phyloP scores from a whole-genome alignment of 768 basidiomycete genomes.

The Gloeostereum incarnatum region DNA sequence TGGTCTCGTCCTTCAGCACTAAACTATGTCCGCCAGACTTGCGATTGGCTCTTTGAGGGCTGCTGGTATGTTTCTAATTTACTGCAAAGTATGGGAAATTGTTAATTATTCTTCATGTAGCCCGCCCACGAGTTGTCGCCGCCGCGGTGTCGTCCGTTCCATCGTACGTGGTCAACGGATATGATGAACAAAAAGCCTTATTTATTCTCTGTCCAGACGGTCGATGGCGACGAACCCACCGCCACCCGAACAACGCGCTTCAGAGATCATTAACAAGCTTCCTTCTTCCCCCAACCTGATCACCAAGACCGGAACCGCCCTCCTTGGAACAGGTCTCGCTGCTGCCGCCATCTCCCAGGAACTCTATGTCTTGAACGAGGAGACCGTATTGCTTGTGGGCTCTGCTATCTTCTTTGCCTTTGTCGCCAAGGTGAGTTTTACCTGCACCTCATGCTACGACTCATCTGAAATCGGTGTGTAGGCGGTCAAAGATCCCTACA shows the following conservation, averaged over 20 bases:
- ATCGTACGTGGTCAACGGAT: no score
- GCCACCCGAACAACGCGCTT: constrained; percentile 80
- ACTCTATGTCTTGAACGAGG: constrained; percentile 96
- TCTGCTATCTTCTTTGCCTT: constrained; percentile 77
- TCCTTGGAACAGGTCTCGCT: constrained; percentile 81
- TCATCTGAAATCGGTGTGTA: constrained; percentile 19
- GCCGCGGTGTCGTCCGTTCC: no score
- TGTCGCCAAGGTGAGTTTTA: constrained; percentile 60
- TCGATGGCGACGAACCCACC: no score
- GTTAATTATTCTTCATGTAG: no score
- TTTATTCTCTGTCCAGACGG: no score
- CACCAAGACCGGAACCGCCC: constrained; percentile 90
- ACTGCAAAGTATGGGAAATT: no score
- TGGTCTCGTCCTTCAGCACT: no score
- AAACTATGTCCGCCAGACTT: no score
- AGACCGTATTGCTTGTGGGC: constrained; percentile 81
- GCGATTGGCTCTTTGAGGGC: no score
- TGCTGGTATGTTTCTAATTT: no score
- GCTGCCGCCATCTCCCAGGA: constrained; percentile 95
- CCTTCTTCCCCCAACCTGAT: constrained; percentile 80
- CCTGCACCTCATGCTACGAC: constrained; percentile 4
- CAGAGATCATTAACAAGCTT: constrained; percentile 81
- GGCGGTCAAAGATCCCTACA: constrained; percentile 81
- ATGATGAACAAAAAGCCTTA: no score
- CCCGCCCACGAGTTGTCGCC: no score